Evolutionary conservation across 441 rosid genomes (phyloP).

Genomic region (Gossypium schwendimanii): DNA sequence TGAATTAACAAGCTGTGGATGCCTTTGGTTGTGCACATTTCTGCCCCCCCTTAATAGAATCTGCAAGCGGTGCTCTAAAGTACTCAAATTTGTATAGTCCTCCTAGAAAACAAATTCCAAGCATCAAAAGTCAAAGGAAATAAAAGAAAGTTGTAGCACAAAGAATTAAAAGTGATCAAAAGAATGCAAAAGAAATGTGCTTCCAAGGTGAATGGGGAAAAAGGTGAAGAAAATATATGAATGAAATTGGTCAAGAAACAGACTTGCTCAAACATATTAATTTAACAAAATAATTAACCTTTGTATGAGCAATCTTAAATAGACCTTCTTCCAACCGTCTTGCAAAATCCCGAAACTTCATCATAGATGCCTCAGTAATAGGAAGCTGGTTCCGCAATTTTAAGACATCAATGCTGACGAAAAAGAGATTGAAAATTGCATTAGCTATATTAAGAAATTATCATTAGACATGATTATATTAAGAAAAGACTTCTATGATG

Average conservation of each 20-base stretch:
- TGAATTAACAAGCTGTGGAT: conserved; percentile 44
- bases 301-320: conserved; percentile 60
- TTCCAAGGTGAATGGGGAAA: neutral
- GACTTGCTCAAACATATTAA: neutral
- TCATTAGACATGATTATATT: neutral
- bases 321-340: conserved; percentile 92
- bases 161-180: neutral
- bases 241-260: neutral
- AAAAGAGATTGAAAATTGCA: conserved; percentile 16
- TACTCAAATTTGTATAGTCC: conserved; percentile 65
- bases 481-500: neutral
- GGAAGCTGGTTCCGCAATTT: conserved; percentile 51
- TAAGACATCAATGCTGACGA: conserved; percentile 47
- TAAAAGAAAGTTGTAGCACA: neutral
- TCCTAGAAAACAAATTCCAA: conserved; percentile 43
- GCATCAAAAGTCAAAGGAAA: conserved; percentile 6
- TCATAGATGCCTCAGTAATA: conserved; percentile 38
- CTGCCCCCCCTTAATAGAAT: conserved; percentile 44
- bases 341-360: conserved; percentile 57
- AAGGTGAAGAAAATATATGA: neutral
- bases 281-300: conserved; percentile 39
- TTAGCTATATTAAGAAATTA: neutral
- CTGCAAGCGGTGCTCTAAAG: conserved; percentile 67
- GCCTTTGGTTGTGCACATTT: conserved; percentile 50
- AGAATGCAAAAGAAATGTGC: neutral